Conservation (phyloP, 306 rosid species). For the Erythrophleum fordii region DNA sequence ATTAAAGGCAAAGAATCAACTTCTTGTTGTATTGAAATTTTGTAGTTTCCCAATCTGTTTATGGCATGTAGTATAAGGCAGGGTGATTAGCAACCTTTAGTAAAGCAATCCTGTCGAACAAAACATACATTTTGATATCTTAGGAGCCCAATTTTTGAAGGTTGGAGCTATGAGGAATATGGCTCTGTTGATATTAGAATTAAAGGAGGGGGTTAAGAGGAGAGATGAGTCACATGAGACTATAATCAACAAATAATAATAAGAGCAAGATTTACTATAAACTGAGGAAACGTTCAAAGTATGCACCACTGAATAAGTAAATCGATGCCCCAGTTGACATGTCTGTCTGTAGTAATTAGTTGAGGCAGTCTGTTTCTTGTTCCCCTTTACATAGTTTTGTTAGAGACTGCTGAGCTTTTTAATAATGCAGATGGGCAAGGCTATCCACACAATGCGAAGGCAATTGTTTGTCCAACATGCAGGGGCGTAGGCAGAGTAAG, state of each 20-base stretch:
- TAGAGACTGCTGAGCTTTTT: conserved; percentile 22
- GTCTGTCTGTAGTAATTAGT: conserved; percentile 24
- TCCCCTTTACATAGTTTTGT: conserved; percentile 29
- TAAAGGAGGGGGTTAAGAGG: neutral
- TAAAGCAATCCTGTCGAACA: conserved; percentile 5
- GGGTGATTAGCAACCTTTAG: neutral
- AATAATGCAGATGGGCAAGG: conserved; percentile 81
- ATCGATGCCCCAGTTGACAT: conserved; percentile 5
- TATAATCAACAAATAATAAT: neutral
- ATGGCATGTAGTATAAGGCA: conserved; percentile 17
- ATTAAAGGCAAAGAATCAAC: neutral
- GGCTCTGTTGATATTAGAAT: conserved; percentile 20
- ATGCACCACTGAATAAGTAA: conserved; percentile 4
- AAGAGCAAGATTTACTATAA: conserved; percentile 15
- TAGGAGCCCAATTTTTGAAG: conserved; percentile 6
- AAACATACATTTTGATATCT: conserved; percentile 21
- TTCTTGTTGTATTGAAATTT: conserved; percentile 1
- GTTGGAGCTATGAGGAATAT: neutral
- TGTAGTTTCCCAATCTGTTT: conserved; percentile 17
- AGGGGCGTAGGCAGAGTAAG: conserved; percentile 97
- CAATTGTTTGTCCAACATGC: conserved; percentile 82
- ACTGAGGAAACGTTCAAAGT: conserved; percentile 28
- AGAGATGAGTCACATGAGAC: conserved; percentile 11
- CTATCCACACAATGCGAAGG: conserved; percentile 67
- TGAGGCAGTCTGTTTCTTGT: conserved; percentile 26